These are phyloP conservation scores for Hemileccinum impolitum DNA, from an alignment of 768 basidiomycete genomes.

Conservation along the genomic window DNA sequence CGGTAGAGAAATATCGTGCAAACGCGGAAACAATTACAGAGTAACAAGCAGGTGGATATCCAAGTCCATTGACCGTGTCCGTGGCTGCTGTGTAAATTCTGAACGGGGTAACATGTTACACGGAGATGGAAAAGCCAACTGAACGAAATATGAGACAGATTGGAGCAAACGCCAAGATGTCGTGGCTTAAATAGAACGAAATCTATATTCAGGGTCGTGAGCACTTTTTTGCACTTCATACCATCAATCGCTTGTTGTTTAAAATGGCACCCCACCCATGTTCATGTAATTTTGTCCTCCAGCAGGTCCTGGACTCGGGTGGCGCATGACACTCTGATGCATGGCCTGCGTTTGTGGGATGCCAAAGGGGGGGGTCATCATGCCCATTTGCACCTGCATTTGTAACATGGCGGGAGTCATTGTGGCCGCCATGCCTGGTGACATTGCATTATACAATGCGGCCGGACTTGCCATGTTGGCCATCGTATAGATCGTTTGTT, in stretches of 20 bases:
- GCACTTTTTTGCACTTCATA: constrained; percentile 9
- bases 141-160: constrained; percentile 20
- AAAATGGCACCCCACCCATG: constrained; percentile 36
- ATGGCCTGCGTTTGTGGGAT: constrained; percentile 66
- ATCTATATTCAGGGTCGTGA: constrained; percentile 25
- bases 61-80: constrained; percentile 53
- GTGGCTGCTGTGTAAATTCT: constrained; percentile 27
- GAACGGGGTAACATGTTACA: constrained; percentile 33
- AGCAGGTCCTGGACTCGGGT: constrained; percentile 64
- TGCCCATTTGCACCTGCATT: constrained; percentile 51
- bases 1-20: constrained; percentile 11
- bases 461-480: constrained; percentile 44
- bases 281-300: constrained; percentile 45
- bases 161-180: constrained; percentile 8
- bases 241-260: constrained; percentile 15
- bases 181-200: constrained; percentile 16
- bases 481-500: constrained; percentile 48
- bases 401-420: constrained; percentile 34
- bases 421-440: constrained; percentile 27
- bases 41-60: constrained; percentile 49
- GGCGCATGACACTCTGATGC: constrained; percentile 83
- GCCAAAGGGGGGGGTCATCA: constrained; percentile 48
- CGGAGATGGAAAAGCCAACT: constrained; percentile 15
- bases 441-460: constrained; percentile 35
- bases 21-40: constrained; percentile 42